Evolutionary conservation across 2,329 filamentous ascomycete genomes (phyloP).

Genomic region (Paracoccidioides brasiliensis): DNA sequence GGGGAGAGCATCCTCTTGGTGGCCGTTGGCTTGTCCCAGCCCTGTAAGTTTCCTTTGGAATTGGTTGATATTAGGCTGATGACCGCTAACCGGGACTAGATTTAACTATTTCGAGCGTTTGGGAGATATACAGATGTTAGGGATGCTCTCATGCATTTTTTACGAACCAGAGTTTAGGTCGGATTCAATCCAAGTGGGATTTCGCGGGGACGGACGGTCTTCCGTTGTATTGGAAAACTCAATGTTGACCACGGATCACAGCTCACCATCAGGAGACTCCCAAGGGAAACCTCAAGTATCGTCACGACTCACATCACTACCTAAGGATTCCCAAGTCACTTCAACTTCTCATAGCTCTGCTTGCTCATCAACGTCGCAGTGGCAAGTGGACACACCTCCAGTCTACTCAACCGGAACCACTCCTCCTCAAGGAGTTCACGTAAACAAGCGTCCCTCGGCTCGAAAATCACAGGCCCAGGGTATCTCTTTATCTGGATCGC

Average conservation of each 20-base stretch:
- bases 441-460: constrained; percentile 27
- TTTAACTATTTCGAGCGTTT: constrained; percentile 47
- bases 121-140: constrained; percentile 53
- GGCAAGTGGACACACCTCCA: constrained; percentile 37
- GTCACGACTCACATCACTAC: constrained; percentile 19
- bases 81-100: constrained; percentile 8
- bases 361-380: constrained; percentile 39
- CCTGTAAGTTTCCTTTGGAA: constrained; percentile 20
- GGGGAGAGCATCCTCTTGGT: constrained; percentile 46
- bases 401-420: constrained; percentile 42
- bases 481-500: constrained; percentile 29
- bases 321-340: constrained; percentile 20
- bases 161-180: constrained; percentile 32
- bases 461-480: constrained; percentile 30
- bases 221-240: constrained; percentile 32
- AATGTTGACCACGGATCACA: constrained; percentile 36
- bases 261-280: constrained; percentile 30
- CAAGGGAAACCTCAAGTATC: constrained; percentile 31
- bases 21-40: constrained; percentile 43
- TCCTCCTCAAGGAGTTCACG: constrained; percentile 35
- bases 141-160: constrained; percentile 51
- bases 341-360: constrained; percentile 33
- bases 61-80: neutral
- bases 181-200: constrained; percentile 23
- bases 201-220: constrained; percentile 15